These are phyloP conservation scores for Kwoniella dejecticola DNA, from an alignment of 768 basidiomycete species.

Conservation along the genomic window DNA sequence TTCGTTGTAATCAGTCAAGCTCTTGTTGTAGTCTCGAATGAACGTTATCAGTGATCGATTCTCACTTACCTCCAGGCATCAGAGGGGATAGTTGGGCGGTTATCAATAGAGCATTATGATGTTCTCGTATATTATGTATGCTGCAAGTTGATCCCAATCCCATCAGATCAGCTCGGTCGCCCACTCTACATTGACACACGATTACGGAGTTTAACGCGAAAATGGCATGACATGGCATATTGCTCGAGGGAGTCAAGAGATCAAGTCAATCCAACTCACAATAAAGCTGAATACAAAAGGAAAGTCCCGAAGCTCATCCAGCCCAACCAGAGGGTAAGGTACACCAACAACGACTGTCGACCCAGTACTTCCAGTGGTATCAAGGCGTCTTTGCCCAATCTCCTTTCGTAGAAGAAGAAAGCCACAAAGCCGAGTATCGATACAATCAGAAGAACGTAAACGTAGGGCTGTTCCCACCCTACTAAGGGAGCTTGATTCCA, in stretches of 20 bases:
- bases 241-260: no score
- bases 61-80: conserved; percentile 22
- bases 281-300: conserved; percentile 30
- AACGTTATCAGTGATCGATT: no score
- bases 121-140: conserved; percentile 13
- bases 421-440: conserved; percentile 14
- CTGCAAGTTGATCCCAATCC: conserved; percentile 7
- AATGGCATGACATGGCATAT: no score
- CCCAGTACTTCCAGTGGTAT: conserved; percentile 34
- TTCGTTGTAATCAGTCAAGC: no score
- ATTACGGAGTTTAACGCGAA: no score
- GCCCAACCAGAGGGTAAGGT: conserved; percentile 25
- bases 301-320: conserved; percentile 32
- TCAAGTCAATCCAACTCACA: conserved; percentile 13
- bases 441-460: conserved; percentile 34
- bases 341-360: conserved; percentile 24
- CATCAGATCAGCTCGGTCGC: no score
- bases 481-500: conserved; percentile 42
- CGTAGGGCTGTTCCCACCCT: conserved; percentile 36
- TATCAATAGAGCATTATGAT: conserved; percentile 20
- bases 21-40: no score
- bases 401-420: conserved; percentile 36
- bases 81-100: conserved; percentile 33
- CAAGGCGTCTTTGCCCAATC: conserved; percentile 24
- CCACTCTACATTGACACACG: no score